These are phyloP conservation scores for Leishmania braziliensis DNA, from an alignment of 208 protist species.

Conservation along the genomic window DNA sequence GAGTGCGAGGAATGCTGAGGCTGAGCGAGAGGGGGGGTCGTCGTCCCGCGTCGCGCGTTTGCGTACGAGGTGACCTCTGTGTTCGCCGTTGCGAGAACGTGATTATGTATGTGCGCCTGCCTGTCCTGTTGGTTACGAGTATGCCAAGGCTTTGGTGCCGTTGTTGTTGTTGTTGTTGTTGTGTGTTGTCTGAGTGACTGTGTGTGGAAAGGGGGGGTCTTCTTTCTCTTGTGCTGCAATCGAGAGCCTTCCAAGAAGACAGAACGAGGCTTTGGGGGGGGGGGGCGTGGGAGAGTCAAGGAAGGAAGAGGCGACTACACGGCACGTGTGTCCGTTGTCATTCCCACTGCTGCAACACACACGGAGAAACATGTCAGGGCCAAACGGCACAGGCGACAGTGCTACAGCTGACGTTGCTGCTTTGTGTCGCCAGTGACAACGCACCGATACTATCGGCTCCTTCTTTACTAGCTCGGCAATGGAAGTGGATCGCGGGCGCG, in stretches of 20 bases:
- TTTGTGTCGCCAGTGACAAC: background rate
- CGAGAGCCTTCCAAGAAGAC: background rate
- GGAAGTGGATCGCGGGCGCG: background rate
- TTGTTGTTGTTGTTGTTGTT: constrained; percentile 1
- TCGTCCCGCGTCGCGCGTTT: background rate
- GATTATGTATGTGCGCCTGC: background rate
- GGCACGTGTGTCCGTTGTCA: background rate
- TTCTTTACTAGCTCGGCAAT: background rate
- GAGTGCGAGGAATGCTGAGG: background rate
- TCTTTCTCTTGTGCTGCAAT: background rate
- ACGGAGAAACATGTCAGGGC: background rate
- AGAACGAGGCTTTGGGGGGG: background rate
- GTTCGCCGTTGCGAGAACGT: background rate
- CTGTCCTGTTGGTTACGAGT: background rate
- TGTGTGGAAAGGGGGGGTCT: background rate
- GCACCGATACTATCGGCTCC: background rate
- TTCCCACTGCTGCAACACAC: background rate
- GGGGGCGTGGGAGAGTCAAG: background rate
- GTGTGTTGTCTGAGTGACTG: background rate
- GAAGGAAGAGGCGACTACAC: background rate
- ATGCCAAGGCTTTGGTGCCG: background rate
- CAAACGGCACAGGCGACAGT: background rate
- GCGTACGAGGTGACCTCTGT: background rate
- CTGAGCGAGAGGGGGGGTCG: background rate
- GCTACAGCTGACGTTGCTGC: background rate